Base-by-base conservation (phyloP, 2,329 filamentous ascomycete genomes). In the Fusarium foetens region DNA sequence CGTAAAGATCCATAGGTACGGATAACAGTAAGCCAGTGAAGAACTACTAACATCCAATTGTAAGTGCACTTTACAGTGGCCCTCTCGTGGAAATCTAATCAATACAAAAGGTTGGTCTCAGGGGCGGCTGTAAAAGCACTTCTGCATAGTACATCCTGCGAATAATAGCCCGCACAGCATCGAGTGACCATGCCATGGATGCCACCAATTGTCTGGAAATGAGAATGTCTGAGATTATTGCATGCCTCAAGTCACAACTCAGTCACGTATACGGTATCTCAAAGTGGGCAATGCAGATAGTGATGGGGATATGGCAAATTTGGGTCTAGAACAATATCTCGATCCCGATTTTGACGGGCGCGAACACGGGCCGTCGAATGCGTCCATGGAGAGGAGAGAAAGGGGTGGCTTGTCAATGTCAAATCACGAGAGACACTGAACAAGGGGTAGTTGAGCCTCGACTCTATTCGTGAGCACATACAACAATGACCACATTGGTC, bases 241-340 rank as follows among this genome's bases (percentile, higher is more conserved):
- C 25, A 29, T 23, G 31, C 25, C 23, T n/a, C 14, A 36, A 48
- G 25, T 29, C 31, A 49, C 42, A 51, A 12, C 19, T 27, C 29
- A 21, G 10, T 23, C 42, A 39, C 13, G 19, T 19, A 29, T n/a
- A 46, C 19, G 19, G 43, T n/a, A 41, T 36, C 43, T 67, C 63
- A 76, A 75, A 73, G 69, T 73, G 53, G 62, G 12, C 51, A 63
- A 71, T 71, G 52, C 48, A 60, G 54, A 68, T n/a, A 48, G 21
- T 75, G 61, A 59, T 55, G 49, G 49, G 38, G 52, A 62, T 36
- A 70, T 75, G 73, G 68, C 53, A 74, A 51, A 74, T 67, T 72
- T 49, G 63, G 60, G 74, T 38, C 49, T 63, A 61, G 55, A 53
- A 46, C 46, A 46, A 48, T 21, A 35, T 35, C 55, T 67, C 70